Conservation (phyloP, 1,284 basidiomycete genomes). For the Apiotrichum sp. region DNA sequence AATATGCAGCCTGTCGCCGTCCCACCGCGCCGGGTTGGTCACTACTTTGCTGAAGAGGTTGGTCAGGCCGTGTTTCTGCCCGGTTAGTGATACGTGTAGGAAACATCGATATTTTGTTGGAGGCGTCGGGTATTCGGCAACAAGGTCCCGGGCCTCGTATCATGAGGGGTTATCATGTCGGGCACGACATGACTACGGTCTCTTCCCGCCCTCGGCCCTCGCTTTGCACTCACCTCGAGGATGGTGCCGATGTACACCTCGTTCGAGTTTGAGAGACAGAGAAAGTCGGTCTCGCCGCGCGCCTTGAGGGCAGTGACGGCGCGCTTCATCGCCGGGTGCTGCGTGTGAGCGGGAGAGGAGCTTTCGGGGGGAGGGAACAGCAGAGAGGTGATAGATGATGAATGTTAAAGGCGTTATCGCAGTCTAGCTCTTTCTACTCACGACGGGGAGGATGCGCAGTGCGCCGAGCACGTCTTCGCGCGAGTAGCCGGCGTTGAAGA, state of each 20-base stretch:
- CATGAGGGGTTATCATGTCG: too few species aligned
- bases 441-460: constrained; percentile 77
- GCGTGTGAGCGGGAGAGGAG: neutral
- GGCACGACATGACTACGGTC: neutral
- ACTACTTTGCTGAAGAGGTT: constrained; percentile 76
- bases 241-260: constrained; percentile 85
- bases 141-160: too few species aligned
- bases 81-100: too few species aligned
- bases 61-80: constrained; percentile 56
- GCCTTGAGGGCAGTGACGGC: constrained; percentile 70
- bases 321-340: constrained; percentile 96
- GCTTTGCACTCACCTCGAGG: constrained; percentile 56
- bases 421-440: constrained; percentile 48
- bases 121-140: too few species aligned
- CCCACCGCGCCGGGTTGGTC: constrained; percentile 87
- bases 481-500: constrained; percentile 61
- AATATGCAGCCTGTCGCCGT: constrained; percentile 68
- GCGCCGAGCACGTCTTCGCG: constrained; percentile 70
- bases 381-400: too few species aligned
- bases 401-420: too few species aligned
- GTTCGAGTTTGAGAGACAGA: constrained; percentile 93
- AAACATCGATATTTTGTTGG: too few species aligned
- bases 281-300: constrained; percentile 63
- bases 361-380: too few species aligned
- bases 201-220: neutral